Conservation (phyloP, 2,329 filamentous ascomycete genomes). For the Colletotrichum sp. region DNA sequence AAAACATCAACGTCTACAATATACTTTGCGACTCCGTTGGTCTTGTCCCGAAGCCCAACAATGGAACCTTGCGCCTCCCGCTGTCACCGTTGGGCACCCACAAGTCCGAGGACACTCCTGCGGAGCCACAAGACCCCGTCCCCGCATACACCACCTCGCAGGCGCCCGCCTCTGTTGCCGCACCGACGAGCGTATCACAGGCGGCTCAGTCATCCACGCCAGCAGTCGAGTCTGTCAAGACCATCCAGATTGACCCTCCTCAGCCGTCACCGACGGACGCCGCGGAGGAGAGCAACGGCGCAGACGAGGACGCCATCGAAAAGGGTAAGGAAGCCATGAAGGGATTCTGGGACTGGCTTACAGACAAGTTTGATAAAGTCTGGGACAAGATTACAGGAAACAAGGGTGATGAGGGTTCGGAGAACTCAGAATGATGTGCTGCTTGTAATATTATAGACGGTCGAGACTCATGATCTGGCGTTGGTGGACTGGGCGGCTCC, state of each 20-base stretch:
- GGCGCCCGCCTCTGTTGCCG: neutral
- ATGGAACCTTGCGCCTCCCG: conserved; percentile 82
- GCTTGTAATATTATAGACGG: neutral
- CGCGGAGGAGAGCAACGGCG: conserved; percentile 22
- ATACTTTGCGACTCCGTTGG: conserved; percentile 89
- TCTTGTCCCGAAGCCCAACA: conserved; percentile 77
- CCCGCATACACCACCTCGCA: conserved; percentile 26
- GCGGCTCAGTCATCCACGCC: conserved; percentile 16
- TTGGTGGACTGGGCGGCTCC: conserved; percentile 8
- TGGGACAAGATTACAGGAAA: conserved; percentile 49
- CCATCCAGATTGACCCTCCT: conserved; percentile 26
- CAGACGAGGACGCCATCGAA: conserved; percentile 32
- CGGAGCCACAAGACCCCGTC: conserved; percentile 60
- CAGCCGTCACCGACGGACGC: conserved; percentile 22
- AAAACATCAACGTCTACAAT: conserved; percentile 96
- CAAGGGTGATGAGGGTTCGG: neutral
- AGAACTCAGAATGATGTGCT: neutral
- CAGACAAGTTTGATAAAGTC: conserved; percentile 48
- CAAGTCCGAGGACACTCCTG: conserved; percentile 49
- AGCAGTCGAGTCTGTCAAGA: conserved; percentile 1
- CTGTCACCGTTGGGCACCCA: conserved; percentile 69
- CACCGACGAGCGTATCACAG: conserved; percentile 16
- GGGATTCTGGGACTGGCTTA: conserved; percentile 58
- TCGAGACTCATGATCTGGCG: neutral
- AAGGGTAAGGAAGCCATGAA: conserved; percentile 33